phyloP scores from a whole-genome alignment of 768 basidiomycete genomes.

The Leucocoprinus leucothites region DNA sequence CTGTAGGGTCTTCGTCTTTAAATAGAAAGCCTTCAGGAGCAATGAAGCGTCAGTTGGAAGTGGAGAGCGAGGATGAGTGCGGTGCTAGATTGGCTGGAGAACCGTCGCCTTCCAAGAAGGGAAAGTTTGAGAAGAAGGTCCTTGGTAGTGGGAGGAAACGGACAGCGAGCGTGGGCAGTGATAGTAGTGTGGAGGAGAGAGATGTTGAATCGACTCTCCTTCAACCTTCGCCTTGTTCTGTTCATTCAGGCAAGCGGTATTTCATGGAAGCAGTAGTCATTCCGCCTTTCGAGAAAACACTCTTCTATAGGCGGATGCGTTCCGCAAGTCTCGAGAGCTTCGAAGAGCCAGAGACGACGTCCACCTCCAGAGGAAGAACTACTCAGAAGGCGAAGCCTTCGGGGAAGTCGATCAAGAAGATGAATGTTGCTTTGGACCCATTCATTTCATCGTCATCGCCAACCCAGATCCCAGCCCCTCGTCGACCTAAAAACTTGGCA shows the following conservation, averaged over 20 bases:
- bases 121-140: constrained; percentile 9
- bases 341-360: neutral
- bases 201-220: constrained; percentile 16
- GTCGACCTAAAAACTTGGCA: neutral
- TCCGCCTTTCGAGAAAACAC: constrained; percentile 7
- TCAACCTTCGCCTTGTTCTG: neutral
- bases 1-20: constrained; percentile 13
- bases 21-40: neutral
- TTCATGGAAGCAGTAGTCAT: constrained; percentile 46
- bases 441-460: constrained; percentile 6
- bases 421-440: neutral
- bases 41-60: constrained; percentile 35
- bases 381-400: constrained; percentile 8
- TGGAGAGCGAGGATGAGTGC: constrained; percentile 31
- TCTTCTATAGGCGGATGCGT: neutral
- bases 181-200: constrained; percentile 32
- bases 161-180: constrained; percentile 4
- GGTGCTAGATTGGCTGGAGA: constrained; percentile 20
- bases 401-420: constrained; percentile 1
- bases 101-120: constrained; percentile 20
- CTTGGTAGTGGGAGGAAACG: neutral
- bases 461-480: neutral
- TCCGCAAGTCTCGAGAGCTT: constrained; percentile 3
- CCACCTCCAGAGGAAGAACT: constrained; percentile 2
- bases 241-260: constrained; percentile 35